Evolutionary conservation across 2,329 filamentous ascomycete genomes (phyloP).

Genomic region (Alternaria triticina): DNA sequence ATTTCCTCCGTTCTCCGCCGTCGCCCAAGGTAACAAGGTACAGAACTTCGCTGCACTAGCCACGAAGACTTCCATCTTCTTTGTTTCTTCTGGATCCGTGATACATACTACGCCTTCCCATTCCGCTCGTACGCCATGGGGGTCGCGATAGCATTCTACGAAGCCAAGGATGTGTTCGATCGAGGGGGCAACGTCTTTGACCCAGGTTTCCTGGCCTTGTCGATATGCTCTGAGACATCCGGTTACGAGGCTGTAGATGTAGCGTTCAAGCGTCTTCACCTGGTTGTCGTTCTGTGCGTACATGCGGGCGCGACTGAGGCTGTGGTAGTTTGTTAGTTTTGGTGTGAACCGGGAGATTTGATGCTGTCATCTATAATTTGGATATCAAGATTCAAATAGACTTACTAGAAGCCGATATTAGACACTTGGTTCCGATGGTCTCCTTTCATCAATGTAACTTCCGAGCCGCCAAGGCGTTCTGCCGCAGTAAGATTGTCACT

Average conservation of each 20-base stretch:
- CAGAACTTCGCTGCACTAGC: neutral
- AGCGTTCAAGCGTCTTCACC: too few relatives aligned
- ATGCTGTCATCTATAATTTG: neutral
- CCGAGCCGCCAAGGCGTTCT: too few relatives aligned
- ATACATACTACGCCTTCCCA: neutral
- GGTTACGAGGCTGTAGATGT: neutral
- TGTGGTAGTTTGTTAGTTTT: neutral
- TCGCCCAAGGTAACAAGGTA: neutral
- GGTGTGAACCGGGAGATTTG: accelerated
- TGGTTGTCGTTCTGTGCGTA: too few relatives aligned
- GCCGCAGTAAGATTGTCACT: too few relatives aligned
- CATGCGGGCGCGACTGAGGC: neutral
- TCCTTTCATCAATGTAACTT: accelerated
- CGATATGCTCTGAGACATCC: neutral
- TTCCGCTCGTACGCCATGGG: neutral
- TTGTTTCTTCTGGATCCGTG: neutral
- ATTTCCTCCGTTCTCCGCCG: neutral
- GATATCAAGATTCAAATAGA: too few relatives aligned
- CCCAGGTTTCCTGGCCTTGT: neutral
- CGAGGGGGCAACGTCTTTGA: neutral
- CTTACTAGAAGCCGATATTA: neutral
- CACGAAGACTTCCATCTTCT: neutral
- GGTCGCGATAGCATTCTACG: neutral
- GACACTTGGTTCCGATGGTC: neutral
- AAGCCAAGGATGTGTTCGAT: neutral